Percentiles rank a stretch among this genome's conserved stretches.
phyloP scores from a whole-genome alignment of 2,329 filamentous ascomycete species.

The Calonectria hongkongensis region DNA sequence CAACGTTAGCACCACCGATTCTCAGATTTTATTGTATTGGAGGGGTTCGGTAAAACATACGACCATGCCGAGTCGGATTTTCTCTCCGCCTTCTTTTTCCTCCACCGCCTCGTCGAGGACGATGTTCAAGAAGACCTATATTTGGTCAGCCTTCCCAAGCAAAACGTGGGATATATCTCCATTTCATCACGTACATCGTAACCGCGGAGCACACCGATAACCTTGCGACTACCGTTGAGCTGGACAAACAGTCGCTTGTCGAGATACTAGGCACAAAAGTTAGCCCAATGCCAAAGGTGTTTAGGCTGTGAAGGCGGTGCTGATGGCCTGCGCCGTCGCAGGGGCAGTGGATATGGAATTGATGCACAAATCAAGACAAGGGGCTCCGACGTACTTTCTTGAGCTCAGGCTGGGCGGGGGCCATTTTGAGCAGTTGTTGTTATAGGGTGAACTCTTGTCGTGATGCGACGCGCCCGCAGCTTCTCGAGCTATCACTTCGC shows the following conservation, averaged over 20 bases:
- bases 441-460: conserved; percentile 49
- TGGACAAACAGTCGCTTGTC: conserved; percentile 99
- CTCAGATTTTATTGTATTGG: not conserved
- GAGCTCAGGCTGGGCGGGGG: conserved; percentile 98
- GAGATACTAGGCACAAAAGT: conserved; percentile 82
- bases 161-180: no score
- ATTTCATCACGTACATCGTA: conserved; percentile 85
- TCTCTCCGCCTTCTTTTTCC: conserved; percentile 93
- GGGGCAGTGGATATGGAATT: not conserved
- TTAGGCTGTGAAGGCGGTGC: conserved; percentile 23
- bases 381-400: conserved; percentile 84
- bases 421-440: conserved; percentile 79
- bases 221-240: conserved; percentile 97
- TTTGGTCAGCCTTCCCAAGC: conserved; percentile 38
- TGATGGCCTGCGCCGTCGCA: not conserved
- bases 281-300: conserved; percentile 44
- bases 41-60: conserved; percentile 70
- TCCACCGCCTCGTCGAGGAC: conserved; percentile 98
- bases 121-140: conserved; percentile 96
- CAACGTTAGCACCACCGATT: conserved; percentile 51
- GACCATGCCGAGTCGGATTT: conserved; percentile 93
- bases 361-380: not conserved
- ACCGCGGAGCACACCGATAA: conserved; percentile 93
- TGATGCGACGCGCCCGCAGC: conserved; percentile 56
- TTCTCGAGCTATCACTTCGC: conserved; percentile 51